These are phyloP conservation scores for Scleromitrula shiraiana DNA, from an alignment of 2,329 filamentous ascomycete species.

Conservation along the genomic window DNA sequence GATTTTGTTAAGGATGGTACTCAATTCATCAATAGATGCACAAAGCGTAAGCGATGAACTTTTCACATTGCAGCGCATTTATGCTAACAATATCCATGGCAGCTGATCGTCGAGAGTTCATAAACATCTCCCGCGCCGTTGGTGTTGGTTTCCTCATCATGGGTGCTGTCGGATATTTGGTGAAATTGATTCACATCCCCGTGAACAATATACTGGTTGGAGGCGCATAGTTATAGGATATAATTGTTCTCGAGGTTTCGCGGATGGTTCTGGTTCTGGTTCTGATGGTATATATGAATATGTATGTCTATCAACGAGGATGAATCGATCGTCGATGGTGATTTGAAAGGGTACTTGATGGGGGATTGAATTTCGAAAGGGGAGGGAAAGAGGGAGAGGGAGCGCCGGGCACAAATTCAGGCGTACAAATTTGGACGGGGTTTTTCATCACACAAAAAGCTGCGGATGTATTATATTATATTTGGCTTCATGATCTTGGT, in stretches of 20 bases:
- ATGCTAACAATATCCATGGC: not conserved
- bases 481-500: constrained; percentile 4
- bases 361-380: not conserved
- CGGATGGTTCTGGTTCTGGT: too few species aligned
- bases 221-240: constrained; percentile 32
- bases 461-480: constrained; percentile 11
- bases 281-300: not conserved
- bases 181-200: constrained; percentile 45
- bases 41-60: constrained; percentile 32
- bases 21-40: constrained; percentile 37
- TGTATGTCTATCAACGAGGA: too few species aligned
- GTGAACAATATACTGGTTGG: constrained; percentile 45
- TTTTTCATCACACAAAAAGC: constrained; percentile 7
- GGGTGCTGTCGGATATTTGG: constrained; percentile 44
- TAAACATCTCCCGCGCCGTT: constrained; percentile 42
- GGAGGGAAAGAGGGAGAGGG: not conserved
- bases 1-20: constrained; percentile 39
- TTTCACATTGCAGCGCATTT: not conserved
- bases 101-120: constrained; percentile 34
- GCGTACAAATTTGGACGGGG: constrained; percentile 7
- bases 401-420: not conserved
- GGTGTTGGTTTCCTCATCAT: constrained; percentile 45
- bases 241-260: too few species aligned
- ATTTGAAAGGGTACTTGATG: not conserved
- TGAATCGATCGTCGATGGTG: too few species aligned